phyloP scores from a whole-genome alignment of 805 yeast species.

The Candida verbasci region DNA sequence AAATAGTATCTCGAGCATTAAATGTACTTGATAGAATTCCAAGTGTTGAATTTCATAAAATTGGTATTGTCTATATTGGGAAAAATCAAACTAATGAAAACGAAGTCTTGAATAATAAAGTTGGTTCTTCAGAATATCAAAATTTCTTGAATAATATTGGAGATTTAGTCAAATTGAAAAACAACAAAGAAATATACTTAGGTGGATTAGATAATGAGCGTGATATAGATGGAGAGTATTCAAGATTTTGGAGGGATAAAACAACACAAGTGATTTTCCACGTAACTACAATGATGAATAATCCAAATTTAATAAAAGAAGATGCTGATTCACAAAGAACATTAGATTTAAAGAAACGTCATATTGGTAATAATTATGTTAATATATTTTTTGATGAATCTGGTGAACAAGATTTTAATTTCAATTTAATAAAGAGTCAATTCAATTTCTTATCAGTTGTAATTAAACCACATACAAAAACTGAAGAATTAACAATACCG shows the following conservation, averaged over 20 bases:
- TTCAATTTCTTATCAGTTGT: conserved; percentile 81
- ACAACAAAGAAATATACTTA: conserved; percentile 46
- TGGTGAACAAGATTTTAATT: conserved; percentile 50
- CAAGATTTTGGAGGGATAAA: conserved; percentile 69
- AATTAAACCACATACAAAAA: conserved; percentile 54
- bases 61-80: conserved; percentile 74
- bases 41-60: conserved; percentile 69
- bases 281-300: conserved; percentile 74
- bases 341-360: conserved; percentile 64
- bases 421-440: conserved; percentile 69
- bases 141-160: conserved; percentile 60
- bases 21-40: conserved; percentile 70
- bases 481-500: conserved; percentile 4
- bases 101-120: conserved; percentile 59
- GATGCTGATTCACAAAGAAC: conserved; percentile 11
- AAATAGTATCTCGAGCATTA: conserved; percentile 45
- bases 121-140: conserved; percentile 63
- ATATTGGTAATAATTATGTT: conserved; percentile 82
- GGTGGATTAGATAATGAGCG: conserved; percentile 77
- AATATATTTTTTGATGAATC: conserved; percentile 80
- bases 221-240: conserved; percentile 71
- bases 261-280: conserved; percentile 72
- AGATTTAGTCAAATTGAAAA: conserved; percentile 49
- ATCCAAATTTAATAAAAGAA: conserved; percentile 25
- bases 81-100: conserved; percentile 59